Percentiles rank a stretch among this genome's conserved stretches.
phyloP scores from a whole-genome alignment of 148 eudicot genomes.

The Vaccinium darrowii region DNA sequence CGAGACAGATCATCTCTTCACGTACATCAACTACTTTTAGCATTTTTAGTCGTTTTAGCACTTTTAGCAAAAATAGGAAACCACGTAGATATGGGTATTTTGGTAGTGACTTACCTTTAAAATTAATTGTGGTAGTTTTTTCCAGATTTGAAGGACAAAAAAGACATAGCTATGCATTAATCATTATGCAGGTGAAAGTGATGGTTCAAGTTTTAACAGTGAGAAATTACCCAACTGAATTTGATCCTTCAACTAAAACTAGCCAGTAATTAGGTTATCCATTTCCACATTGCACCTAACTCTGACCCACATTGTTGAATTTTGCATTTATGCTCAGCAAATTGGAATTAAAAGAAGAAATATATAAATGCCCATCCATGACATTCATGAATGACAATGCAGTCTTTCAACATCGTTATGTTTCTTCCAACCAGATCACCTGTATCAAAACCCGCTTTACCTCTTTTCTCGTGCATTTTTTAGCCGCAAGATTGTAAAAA shows the following conservation, averaged over 20 bases:
- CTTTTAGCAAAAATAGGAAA: no score
- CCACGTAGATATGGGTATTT: no score
- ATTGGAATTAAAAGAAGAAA: background rate
- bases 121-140: background rate
- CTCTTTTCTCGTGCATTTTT: no score
- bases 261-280: background rate
- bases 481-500: no score
- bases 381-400: background rate
- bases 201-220: background rate
- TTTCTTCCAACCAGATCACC: no score
- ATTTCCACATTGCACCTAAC: background rate
- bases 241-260: background rate
- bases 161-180: background rate
- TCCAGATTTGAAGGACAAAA: background rate
- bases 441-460: no score
- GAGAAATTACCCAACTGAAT: background rate
- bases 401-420: background rate
- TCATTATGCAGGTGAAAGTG: background rate
- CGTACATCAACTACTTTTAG: no score
- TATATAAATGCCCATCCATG: background rate
- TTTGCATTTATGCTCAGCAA: background rate
- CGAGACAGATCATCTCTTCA: no score
- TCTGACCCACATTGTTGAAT: background rate
- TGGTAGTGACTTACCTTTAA: no score
- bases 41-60: no score